Conservation (phyloP, 495 filamentous ascomycete species). For the Penicillium samsonianum region DNA sequence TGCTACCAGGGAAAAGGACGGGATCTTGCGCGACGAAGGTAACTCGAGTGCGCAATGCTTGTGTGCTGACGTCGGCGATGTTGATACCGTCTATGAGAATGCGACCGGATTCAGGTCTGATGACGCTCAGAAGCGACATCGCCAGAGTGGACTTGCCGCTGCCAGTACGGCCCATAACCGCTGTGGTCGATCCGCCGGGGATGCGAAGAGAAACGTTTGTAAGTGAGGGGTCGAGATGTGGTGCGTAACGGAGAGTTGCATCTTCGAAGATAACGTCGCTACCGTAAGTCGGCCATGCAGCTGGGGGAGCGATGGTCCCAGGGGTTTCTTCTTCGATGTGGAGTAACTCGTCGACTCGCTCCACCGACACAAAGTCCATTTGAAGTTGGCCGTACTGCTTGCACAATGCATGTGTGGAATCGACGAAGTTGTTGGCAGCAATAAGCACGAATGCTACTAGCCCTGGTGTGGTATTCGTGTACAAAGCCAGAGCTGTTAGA, state of each 20-base stretch:
- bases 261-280: slow-evolving; percentile 74
- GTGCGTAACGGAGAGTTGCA: slow-evolving; percentile 76
- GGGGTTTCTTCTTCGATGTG: slow-evolving; percentile 70
- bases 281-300: slow-evolving; percentile 69
- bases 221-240: slow-evolving; percentile 69
- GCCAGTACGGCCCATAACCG: slow-evolving; percentile 62
- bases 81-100: slow-evolving; percentile 63
- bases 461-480: slow-evolving; percentile 67
- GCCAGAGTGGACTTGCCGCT: slow-evolving; percentile 70
- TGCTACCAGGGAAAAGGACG: slow-evolving; percentile 61
- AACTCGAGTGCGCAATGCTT: slow-evolving; percentile 58
- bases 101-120: slow-evolving; percentile 52
- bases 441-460: slow-evolving; percentile 71
- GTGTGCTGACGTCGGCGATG: slow-evolving; percentile 58
- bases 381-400: slow-evolving; percentile 76
- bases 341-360: slow-evolving; percentile 76
- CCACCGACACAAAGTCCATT: slow-evolving; percentile 88
- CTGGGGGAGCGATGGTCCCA: slow-evolving; percentile 66
- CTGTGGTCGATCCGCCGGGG: slow-evolving; percentile 69
- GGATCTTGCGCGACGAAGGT: slow-evolving; percentile 69
- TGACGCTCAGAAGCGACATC: slow-evolving; percentile 60
- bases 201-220: slow-evolving; percentile 64
- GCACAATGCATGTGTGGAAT: slow-evolving; percentile 70
- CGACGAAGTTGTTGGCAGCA: slow-evolving; percentile 52
- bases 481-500: slow-evolving; percentile 69